These are phyloP conservation scores for Funneliformis mosseae DNA, from an alignment of 192 early-diverging fungal genomes.

Conservation along the genomic window DNA sequence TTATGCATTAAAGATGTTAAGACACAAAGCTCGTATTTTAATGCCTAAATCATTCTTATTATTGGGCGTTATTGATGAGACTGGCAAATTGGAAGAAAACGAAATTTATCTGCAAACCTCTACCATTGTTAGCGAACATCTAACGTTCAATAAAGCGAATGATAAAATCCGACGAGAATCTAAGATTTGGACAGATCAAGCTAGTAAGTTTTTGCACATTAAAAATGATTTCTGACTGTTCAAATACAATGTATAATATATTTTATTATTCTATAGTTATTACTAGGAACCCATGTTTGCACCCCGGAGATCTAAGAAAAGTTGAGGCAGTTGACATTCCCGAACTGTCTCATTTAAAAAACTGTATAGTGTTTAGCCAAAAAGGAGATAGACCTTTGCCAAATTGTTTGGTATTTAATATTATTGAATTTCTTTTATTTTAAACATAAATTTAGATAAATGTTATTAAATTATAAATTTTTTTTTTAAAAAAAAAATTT, in stretches of 20 bases:
- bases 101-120: slow-evolving; percentile 26
- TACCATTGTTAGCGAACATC: background rate
- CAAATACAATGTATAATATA: background rate
- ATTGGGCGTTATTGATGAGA: slow-evolving; percentile 60
- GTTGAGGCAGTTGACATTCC: slow-evolving; percentile 56
- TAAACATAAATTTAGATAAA: too few relatives aligned
- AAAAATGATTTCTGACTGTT: background rate
- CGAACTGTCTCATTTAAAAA: slow-evolving; percentile 48
- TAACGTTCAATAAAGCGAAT: background rate
- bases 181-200: background rate
- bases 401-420: slow-evolving; percentile 74
- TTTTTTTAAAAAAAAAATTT: too few relatives aligned
- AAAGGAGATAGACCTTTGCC: slow-evolving; percentile 67
- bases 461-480: too few relatives aligned
- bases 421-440: slow-evolving; percentile 43
- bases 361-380: slow-evolving; percentile 76
- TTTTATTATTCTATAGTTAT: slow-evolving; percentile 37
- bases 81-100: slow-evolving; percentile 32
- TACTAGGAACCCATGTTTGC: slow-evolving; percentile 64
- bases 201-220: background rate
- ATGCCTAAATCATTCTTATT: slow-evolving; percentile 53
- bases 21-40: slow-evolving; percentile 56
- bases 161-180: background rate
- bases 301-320: slow-evolving; percentile 62
- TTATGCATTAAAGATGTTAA: slow-evolving; percentile 47